phyloP scores from a whole-genome alignment of 2,329 filamentous ascomycete genomes.

The Juglanconis oblonga region DNA sequence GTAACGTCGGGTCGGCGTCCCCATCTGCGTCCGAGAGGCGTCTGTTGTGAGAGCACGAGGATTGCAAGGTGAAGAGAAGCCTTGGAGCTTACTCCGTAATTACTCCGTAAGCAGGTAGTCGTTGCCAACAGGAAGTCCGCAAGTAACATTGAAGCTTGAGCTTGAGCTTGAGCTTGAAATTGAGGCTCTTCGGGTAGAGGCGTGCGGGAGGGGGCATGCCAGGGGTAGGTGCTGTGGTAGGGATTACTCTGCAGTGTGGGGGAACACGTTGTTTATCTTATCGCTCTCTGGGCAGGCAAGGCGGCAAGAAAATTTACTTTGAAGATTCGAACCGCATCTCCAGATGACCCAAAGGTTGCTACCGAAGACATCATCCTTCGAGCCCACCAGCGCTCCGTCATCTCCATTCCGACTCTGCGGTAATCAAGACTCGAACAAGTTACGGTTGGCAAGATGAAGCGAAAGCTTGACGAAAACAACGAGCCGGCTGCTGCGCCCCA shows the following conservation, averaged over 20 bases:
- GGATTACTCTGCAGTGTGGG: neutral
- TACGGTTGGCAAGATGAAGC: constrained; percentile 47
- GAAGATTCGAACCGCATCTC: too few species aligned
- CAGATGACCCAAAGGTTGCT: too few species aligned
- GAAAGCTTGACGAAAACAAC: constrained; percentile 58
- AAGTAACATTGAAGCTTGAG: neutral
- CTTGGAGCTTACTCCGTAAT: too few species aligned
- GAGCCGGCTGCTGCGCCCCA: constrained; percentile 39
- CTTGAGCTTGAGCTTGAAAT: neutral
- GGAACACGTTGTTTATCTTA: constrained; percentile 1
- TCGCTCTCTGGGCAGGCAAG: constrained; percentile 11
- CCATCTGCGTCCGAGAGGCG: too few species aligned
- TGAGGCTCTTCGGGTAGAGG: constrained; percentile 1
- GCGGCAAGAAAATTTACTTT: neutral
- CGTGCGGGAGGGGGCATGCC: neutral
- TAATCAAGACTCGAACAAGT: neutral
- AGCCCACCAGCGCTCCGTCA: neutral
- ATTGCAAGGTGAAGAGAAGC: too few species aligned
- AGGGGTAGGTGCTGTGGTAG: neutral
- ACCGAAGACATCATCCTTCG: neutral
- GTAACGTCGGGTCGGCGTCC: too few species aligned
- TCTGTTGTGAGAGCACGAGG: too few species aligned
- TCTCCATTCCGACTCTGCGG: constrained; percentile 1
- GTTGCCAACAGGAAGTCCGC: too few species aligned
- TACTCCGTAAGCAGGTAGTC: too few species aligned